Conservation (phyloP, 176 grass and related monocot species). For the Avena atlantica region DNA sequence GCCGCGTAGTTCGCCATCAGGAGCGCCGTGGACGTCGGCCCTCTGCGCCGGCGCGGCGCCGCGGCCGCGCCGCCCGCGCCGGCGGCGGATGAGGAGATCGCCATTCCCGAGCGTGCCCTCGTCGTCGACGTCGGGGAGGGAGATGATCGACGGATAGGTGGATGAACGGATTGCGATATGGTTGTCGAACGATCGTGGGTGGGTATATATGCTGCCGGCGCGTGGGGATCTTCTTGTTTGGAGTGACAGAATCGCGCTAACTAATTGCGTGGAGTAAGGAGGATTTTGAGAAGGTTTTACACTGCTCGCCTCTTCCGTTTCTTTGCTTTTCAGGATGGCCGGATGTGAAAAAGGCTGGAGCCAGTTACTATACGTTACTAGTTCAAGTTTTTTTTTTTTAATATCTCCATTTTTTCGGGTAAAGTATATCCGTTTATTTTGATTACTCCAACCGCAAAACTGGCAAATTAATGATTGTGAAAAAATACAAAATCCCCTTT, state of each 20-base stretch:
- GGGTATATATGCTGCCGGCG: conserved; percentile 2
- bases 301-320: conserved; percentile 11
- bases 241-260: neutral
- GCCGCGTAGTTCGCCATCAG: conserved; percentile 65
- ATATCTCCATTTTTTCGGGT: neutral
- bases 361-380: conserved; percentile 14
- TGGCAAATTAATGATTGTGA: neutral
- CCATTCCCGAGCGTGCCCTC: conserved; percentile 27
- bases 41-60: neutral
- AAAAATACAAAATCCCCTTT: neutral
- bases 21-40: conserved; percentile 35
- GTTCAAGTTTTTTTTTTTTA: neutral
- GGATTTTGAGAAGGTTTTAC: neutral
- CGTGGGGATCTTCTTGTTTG: neutral
- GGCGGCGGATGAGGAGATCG: neutral
- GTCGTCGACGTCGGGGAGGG: neutral
- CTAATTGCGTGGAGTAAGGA: conserved; percentile 11
- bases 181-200: neutral
- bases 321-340: neutral
- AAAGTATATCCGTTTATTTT: no score
- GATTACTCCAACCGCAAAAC: neutral
- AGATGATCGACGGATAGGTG: neutral
- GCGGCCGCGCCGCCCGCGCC: neutral
- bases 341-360: neutral
- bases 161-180: conserved; percentile 9